Base-by-base conservation (phyloP, 768 basidiomycete genomes). In the Termitomyces sp. region DNA sequence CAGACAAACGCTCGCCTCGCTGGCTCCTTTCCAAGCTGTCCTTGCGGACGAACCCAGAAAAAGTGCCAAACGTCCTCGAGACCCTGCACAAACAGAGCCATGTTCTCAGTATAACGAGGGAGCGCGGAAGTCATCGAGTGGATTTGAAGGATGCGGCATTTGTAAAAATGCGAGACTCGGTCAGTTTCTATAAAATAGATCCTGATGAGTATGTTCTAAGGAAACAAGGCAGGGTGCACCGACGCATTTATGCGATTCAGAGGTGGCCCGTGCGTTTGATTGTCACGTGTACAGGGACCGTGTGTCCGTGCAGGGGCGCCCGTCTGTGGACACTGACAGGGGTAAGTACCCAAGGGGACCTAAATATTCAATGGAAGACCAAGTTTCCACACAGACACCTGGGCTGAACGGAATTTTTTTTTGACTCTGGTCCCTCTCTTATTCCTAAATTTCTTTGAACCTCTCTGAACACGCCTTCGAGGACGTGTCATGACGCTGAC, bases 101-200 rank as follows among this genome's bases (percentile, higher is more conserved):
- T 65, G 64, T 65, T 65, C 64, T 65, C 64, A 28, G 64, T 65
- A 43, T 28, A 60, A 65, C 64, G 64, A 65, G 63, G 56, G 64
- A 64, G 60, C 61, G 63, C 57, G 55, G 23, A 63, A 54, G 63
- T 65, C 64, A 65, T 65, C 64, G 59, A 65, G 63, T 63, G 64
- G 64, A 65, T 64, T 61, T 65, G 62, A 65, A 65, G 62, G 63
- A 63, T 65, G 64, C 27, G 64, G 64, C 64, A 65, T 65, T 65
- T 65, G 64, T 65, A 63, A 65, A 65, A 65, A 65, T 65, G 64
- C 64, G 64, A 65, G 64, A 63, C 64, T 65, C 64, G 64, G 64
- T 65, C 64, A 65, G 64, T 65, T 63, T 63, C 64, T 65, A 65
- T 65, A 65, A 63, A 65, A 65, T 65, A 65, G 64, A 65, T 65